phyloP scores from a whole-genome alignment of 176 grass and related monocot genomes.

The Paspalum notatum region DNA sequence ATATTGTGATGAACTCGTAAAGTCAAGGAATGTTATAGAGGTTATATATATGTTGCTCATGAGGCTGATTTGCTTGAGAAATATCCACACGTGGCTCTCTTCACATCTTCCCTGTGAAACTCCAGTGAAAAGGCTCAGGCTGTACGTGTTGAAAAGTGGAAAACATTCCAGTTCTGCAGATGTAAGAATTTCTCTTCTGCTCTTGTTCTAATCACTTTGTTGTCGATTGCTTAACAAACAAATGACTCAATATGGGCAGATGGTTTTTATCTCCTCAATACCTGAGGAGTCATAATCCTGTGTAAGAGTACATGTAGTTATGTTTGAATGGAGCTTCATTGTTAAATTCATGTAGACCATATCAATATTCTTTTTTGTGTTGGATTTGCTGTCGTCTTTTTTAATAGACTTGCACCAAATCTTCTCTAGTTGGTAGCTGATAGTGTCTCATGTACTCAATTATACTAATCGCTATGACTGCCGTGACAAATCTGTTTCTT shows the following conservation, averaged over 20 bases:
- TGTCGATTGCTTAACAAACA: constrained; percentile 8
- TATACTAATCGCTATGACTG: too few relatives aligned
- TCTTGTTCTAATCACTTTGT: background rate
- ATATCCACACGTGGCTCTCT: constrained; percentile 61
- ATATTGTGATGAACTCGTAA: constrained; percentile 66
- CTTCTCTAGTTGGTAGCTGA: background rate
- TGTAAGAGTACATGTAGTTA: background rate
- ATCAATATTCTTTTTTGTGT: background rate
- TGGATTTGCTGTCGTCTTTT: constrained; percentile 17
- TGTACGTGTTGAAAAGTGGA: constrained; percentile 46
- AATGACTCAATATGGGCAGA: constrained; percentile 3
- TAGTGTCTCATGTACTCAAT: too few relatives aligned
- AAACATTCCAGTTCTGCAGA: constrained; percentile 51
- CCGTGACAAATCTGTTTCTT: too few relatives aligned
- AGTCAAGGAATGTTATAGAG: constrained; percentile 64
- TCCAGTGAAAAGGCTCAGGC: constrained; percentile 63
- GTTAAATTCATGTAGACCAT: background rate
- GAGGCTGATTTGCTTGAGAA: constrained; percentile 62
- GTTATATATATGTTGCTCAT: constrained; percentile 63
- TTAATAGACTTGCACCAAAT: constrained; percentile 9
- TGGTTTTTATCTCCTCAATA: constrained; percentile 1
- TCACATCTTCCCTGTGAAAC: constrained; percentile 61
- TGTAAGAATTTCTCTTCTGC: constrained; percentile 50
- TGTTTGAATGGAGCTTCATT: background rate
- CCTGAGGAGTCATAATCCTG: background rate